phyloP scores from a whole-genome alignment of 2,329 filamentous ascomycete genomes.

The Colletotrichum sp. region DNA sequence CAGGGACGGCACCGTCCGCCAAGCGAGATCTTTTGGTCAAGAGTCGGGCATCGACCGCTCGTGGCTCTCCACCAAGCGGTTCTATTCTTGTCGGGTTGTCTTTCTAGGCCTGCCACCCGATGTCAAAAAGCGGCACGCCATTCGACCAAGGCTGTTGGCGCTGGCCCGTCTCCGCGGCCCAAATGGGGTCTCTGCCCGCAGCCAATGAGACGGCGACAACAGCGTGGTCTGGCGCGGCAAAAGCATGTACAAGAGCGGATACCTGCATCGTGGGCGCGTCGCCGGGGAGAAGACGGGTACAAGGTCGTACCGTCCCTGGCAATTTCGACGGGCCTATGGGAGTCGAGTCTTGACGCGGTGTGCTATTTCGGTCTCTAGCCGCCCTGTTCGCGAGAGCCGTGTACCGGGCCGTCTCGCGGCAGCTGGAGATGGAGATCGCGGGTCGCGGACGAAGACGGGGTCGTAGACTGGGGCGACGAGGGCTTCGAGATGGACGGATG shows the following conservation, averaged over 20 bases:
- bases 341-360: neutral
- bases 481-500: neutral
- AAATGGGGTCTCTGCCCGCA: neutral
- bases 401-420: neutral
- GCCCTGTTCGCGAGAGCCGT: neutral
- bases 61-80: neutral
- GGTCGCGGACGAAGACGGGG: neutral
- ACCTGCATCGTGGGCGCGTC: slow-evolving; percentile 18
- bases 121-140: neutral
- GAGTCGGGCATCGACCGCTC: neutral
- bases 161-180: slow-evolving; percentile 4
- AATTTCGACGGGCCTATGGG: neutral
- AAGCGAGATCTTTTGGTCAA: neutral
- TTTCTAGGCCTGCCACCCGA: neutral
- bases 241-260: slow-evolving; percentile 11
- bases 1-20: neutral
- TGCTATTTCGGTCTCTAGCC: slow-evolving; percentile 13
- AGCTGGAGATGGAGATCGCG: neutral
- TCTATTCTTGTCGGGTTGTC: slow-evolving; percentile 10
- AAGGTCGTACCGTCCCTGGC: neutral
- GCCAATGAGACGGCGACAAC: neutral
- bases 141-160: slow-evolving; percentile 7
- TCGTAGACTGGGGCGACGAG: neutral
- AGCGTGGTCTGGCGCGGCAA: slow-evolving; percentile 21
- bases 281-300: slow-evolving; percentile 1